Base-by-base conservation (phyloP, 495 filamentous ascomycete genomes). In the Aspergillus avenaceus region DNA sequence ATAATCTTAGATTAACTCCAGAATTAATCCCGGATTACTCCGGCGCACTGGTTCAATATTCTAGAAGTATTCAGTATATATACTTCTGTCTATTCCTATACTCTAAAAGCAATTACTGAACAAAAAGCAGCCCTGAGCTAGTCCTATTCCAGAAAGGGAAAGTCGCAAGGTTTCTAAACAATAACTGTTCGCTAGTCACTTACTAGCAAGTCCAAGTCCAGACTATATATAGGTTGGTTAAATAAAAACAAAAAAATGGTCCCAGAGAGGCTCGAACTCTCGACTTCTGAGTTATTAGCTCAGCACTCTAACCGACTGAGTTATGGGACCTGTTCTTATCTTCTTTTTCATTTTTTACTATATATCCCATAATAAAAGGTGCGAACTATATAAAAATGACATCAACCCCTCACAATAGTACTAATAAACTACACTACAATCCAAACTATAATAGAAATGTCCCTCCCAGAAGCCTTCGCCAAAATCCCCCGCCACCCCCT, bases 401-500 rank as follows among this genome's bases (percentile, higher is more conserved):
- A 47, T 24, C 16, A 22, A 18, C 14, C 16, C 28, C 4, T 40
- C 13, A 9, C 43, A 16, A 27, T 45, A 19, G 12, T 22, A 16
- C 36, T 45, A 19, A 14, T 22, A 9, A 32, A 36, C 28, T 16
- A 14, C 18, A 28, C 5, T 45, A 27, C 45, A 23, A 8, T 21
- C 25, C 4, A 23, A 7, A 3, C 36, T 23, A 41, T 31, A 42
- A 43, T 50, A 42, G 5, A 56, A 1, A 21, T 63, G 5, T 41
- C 41, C 23, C 54, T 70, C 29, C 69, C 65, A 12, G 54, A 56
- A 38, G 18, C 51, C 19, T 57, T 72, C 37, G 44, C 58, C 31
- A 46, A 67, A 42, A 60, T 70, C 34, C 63, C 69, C 9, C 65
- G 65, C 19, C 36, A 65, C 25, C 60, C 49, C 8, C 62, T 72